Conservation (phyloP, 345 rosid species). For the Arabidopsis arenosa region DNA sequence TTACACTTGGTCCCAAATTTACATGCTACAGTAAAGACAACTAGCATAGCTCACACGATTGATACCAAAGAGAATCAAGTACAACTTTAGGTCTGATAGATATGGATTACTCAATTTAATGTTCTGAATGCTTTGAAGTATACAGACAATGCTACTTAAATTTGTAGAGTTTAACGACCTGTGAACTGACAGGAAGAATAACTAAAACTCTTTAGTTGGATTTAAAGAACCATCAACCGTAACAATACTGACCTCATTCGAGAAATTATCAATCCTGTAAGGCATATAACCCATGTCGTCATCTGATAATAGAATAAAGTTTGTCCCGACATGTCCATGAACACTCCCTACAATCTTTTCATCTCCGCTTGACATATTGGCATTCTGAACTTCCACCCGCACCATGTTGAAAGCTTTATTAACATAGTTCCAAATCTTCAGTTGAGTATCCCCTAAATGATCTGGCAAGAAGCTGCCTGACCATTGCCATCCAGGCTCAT, state of each 20-base stretch:
- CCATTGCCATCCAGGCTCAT: constrained; percentile 99
- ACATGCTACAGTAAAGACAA: constrained; percentile 26
- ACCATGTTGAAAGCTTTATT: constrained; percentile 74
- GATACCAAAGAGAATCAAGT: constrained; percentile 12
- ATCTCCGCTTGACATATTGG: constrained; percentile 74
- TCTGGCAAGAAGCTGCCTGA: constrained; percentile 96
- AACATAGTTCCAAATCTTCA: constrained; percentile 81
- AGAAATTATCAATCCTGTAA: constrained; percentile 95
- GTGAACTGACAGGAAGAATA: constrained; percentile 21
- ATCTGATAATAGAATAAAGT: constrained; percentile 86
- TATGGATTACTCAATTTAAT: constrained; percentile 19
- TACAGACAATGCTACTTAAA: background rate
- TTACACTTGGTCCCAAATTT: constrained; percentile 25
- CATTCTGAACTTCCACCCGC: constrained; percentile 93
- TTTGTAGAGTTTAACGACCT: constrained; percentile 9
- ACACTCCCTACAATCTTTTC: constrained; percentile 76
- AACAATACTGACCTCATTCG: constrained; percentile 78
- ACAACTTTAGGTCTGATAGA: constrained; percentile 1
- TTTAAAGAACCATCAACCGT: constrained; percentile 23
- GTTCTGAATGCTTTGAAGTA: constrained; percentile 11
- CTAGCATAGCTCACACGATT: constrained; percentile 17
- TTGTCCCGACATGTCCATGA: constrained; percentile 81
- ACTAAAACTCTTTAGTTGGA: constrained; percentile 13
- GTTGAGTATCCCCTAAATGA: constrained; percentile 91
- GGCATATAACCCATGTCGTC: constrained; percentile 95